A percentile compares a stretch with the other conserved stretches of the same genome.
Conservation (phyloP, 2,329 filamentous ascomycete species). For the Cytospora mali region DNA sequence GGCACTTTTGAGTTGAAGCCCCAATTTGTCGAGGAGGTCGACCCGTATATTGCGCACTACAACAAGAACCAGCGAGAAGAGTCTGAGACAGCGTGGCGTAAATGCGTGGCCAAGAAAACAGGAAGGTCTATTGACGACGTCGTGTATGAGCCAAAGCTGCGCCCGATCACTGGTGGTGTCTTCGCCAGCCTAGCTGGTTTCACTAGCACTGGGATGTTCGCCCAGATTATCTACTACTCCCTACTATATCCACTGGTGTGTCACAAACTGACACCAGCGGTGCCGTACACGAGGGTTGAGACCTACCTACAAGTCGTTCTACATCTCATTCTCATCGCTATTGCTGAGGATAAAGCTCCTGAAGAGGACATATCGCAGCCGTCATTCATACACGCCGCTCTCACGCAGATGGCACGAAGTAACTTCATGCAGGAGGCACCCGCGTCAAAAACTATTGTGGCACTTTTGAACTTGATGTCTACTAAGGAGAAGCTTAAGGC, state of each 20-base stretch:
- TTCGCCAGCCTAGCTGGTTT: constrained; percentile 79
- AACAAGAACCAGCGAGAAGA: constrained; percentile 97
- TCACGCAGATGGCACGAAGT: constrained; percentile 64
- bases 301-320: constrained; percentile 89
- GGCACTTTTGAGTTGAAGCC: constrained; percentile 92
- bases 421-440: constrained; percentile 62
- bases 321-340: constrained; percentile 82
- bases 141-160: constrained; percentile 86
- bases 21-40: constrained; percentile 82
- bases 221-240: constrained; percentile 86
- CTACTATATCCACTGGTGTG: constrained; percentile 78
- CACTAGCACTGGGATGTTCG: constrained; percentile 82
- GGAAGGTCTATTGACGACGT: constrained; percentile 81
- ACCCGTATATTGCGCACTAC: constrained; percentile 95
- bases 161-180: constrained; percentile 72
- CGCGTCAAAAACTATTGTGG: constrained; percentile 63
- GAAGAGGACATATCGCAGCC: constrained; percentile 54
- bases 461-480: constrained; percentile 63
- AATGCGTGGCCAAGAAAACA: constrained; percentile 83
- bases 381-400: constrained; percentile 74
- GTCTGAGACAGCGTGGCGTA: constrained; percentile 85
- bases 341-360: constrained; percentile 74
- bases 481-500: constrained; percentile 75
- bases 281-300: constrained; percentile 83
- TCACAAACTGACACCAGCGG: constrained; percentile 67